Conservation (phyloP, 1,284 basidiomycete genomes). For the Mrakiaceae sp. region DNA sequence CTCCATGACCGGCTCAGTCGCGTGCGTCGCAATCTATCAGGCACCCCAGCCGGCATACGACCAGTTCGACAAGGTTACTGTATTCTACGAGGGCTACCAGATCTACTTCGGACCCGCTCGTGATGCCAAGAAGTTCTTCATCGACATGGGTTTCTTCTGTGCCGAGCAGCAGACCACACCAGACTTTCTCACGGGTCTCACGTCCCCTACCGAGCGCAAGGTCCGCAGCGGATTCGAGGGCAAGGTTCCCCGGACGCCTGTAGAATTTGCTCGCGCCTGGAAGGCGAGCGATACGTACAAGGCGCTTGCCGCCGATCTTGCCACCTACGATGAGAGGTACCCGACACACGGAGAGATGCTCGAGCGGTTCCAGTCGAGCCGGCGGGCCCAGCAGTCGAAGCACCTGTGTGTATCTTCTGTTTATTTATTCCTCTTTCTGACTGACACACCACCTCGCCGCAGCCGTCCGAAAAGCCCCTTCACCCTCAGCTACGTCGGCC, state of each 20-base stretch:
- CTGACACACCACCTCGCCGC: neutral
- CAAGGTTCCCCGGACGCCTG: slow-evolving; percentile 47
- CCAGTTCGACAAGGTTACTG: slow-evolving; percentile 57
- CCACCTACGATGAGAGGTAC: slow-evolving; percentile 30
- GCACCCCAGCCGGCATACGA: slow-evolving; percentile 31
- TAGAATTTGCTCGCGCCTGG: slow-evolving; percentile 44
- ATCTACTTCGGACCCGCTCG: slow-evolving; percentile 66
- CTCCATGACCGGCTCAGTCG: neutral
- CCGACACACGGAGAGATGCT: slow-evolving; percentile 33
- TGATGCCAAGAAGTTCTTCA: slow-evolving; percentile 67
- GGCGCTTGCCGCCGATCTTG: slow-evolving; percentile 32
- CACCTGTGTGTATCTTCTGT: slow-evolving; percentile 24
- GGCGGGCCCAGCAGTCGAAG: slow-evolving; percentile 38
- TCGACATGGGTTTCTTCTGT: slow-evolving; percentile 59
- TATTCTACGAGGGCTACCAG: slow-evolving; percentile 70
- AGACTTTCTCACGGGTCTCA: slow-evolving; percentile 53
- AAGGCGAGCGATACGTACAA: slow-evolving; percentile 30
- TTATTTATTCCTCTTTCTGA: too few relatives aligned
- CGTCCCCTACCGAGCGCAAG: slow-evolving; percentile 49
- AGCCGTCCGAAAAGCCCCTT: slow-evolving; percentile 33
- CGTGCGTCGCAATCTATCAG: slow-evolving; percentile 39
- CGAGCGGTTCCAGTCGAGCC: slow-evolving; percentile 34
- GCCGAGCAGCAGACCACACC: slow-evolving; percentile 35
- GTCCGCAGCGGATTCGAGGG: slow-evolving; percentile 41
- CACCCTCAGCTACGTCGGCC: slow-evolving; percentile 34